Percentiles rank a stretch among this genome's conserved stretches.
Conservation (phyloP, 164 flowering plant species). For the Stephania cephalantha region DNA sequence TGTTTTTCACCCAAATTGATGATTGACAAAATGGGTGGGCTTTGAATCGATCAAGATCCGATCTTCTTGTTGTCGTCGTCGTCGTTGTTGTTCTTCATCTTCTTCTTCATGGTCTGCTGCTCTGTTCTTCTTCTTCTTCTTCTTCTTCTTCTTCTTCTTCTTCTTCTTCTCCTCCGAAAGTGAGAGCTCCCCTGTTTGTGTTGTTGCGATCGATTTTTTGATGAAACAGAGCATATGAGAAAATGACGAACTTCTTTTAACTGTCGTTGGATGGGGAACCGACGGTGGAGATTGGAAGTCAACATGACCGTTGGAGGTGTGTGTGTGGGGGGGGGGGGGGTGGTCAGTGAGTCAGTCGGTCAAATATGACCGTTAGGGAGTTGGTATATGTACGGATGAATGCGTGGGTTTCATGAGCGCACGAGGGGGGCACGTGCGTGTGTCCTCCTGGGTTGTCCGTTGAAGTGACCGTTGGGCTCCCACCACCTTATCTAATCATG, state of each 20-base stretch:
- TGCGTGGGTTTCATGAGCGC: conserved; percentile 14
- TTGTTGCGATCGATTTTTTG: conserved; percentile 18
- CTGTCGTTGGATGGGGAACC: conserved; percentile 46
- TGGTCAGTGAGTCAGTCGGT: conserved; percentile 2
- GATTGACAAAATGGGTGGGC: conserved; percentile 2
- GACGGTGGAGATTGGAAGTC: conserved; percentile 32
- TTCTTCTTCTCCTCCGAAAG: neutral
- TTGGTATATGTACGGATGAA: conserved; percentile 27
- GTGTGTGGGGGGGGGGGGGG: conserved; percentile 12
- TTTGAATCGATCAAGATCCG: conserved; percentile 14
- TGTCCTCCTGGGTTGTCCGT: conserved; percentile 16
- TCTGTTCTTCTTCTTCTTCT: conserved; percentile 7
- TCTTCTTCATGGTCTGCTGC: conserved; percentile 12
- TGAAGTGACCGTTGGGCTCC: conserved; percentile 40
- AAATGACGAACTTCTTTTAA: conserved; percentile 7
- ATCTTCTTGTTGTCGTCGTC: neutral
- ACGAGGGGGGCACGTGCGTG: conserved; percentile 31
- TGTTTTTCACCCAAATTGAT: conserved; percentile 12
- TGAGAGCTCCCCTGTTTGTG: neutral
- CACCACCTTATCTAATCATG: neutral
- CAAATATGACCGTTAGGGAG: conserved; percentile 23
- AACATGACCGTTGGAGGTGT: conserved; percentile 60
- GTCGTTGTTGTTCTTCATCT: conserved; percentile 8
- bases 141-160: conserved; percentile 8
- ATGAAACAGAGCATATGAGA: conserved; percentile 16